These are phyloP conservation scores for Ampelomyces quisqualis DNA, from an alignment of 2,329 filamentous ascomycete genomes.

Conservation along the genomic window DNA sequence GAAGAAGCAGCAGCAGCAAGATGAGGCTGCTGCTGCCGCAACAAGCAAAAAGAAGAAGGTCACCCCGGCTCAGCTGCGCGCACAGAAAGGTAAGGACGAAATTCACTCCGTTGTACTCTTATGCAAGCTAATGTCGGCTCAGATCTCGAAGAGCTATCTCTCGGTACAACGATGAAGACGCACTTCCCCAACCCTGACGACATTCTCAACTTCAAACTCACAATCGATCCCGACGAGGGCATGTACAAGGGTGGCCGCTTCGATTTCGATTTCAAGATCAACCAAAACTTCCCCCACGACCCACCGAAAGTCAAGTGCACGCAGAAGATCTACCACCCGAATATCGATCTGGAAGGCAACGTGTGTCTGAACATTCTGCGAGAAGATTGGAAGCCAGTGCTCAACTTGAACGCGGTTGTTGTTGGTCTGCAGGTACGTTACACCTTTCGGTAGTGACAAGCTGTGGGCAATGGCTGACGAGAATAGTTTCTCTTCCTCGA, in stretches of 20 bases:
- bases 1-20: slow-evolving; percentile 91
- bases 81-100: slow-evolving; percentile 76
- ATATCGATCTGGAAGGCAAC: slow-evolving; percentile 97
- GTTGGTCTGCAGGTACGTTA: slow-evolving; percentile 77
- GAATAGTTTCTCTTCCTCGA: slow-evolving; percentile 91
- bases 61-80: slow-evolving; percentile 88
- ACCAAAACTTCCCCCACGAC: slow-evolving; percentile 94
- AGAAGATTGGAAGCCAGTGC: slow-evolving; percentile 98
- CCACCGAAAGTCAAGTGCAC: slow-evolving; percentile 95
- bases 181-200: slow-evolving; percentile 81
- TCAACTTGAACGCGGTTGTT: slow-evolving; percentile 95
- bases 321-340: slow-evolving; percentile 98
- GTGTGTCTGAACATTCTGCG: slow-evolving; percentile 96
- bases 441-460: background rate
- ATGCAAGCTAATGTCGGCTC: slow-evolving; percentile 12
- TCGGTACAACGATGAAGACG: slow-evolving; percentile 77
- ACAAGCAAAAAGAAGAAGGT: slow-evolving; percentile 97
- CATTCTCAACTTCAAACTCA: slow-evolving; percentile 80
- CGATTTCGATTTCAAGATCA: slow-evolving; percentile 87
- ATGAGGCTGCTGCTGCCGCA: slow-evolving; percentile 78
- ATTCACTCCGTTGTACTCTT: background rate
- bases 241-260: slow-evolving; percentile 88
- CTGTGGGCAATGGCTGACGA: slow-evolving; percentile 6
- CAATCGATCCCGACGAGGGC: slow-evolving; percentile 80
- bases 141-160: slow-evolving; percentile 80